These are phyloP conservation scores for Orbilia quercus DNA, from an alignment of 2,329 filamentous ascomycete genomes.

Conservation along the genomic window DNA sequence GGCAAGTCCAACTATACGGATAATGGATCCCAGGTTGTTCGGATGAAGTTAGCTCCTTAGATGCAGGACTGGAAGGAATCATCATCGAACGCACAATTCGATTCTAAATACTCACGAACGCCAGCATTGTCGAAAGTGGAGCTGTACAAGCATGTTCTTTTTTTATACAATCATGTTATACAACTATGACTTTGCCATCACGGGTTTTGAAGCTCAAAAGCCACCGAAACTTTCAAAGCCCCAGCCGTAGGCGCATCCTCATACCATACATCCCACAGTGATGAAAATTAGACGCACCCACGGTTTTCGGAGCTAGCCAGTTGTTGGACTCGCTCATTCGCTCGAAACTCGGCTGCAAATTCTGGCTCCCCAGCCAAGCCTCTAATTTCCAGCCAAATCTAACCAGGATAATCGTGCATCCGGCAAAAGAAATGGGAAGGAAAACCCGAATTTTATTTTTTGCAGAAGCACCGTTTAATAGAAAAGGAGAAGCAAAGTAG, in stretches of 20 bases:
- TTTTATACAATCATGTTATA: no score
- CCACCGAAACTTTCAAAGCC: background rate
- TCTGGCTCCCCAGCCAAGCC: constrained; percentile 41
- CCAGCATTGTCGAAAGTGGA: constrained; percentile 26
- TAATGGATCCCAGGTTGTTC: constrained; percentile 26
- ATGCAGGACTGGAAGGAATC: constrained; percentile 31
- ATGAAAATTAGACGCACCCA: background rate
- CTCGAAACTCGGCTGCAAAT: constrained; percentile 32
- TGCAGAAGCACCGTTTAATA: constrained; percentile 43
- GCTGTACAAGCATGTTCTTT: constrained; percentile 25
- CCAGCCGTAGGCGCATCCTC: constrained; percentile 28
- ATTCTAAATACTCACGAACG: constrained; percentile 9
- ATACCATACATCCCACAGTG: constrained; percentile 23
- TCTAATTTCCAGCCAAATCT: constrained; percentile 53
- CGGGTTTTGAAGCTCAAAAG: background rate
- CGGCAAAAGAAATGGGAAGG: constrained; percentile 42
- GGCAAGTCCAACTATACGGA: constrained; percentile 3
- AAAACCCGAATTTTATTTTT: constrained; percentile 48
- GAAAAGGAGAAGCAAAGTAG: constrained; percentile 32
- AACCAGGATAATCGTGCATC: constrained; percentile 43
- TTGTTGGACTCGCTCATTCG: constrained; percentile 4
- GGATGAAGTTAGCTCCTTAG: constrained; percentile 42
- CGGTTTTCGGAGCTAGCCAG: background rate
- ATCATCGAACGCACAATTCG: constrained; percentile 18
- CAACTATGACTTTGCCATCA: no score